These are phyloP conservation scores for Colletotrichum acutatum DNA, from an alignment of 2,329 filamentous ascomycete genomes.

Conservation along the genomic window DNA sequence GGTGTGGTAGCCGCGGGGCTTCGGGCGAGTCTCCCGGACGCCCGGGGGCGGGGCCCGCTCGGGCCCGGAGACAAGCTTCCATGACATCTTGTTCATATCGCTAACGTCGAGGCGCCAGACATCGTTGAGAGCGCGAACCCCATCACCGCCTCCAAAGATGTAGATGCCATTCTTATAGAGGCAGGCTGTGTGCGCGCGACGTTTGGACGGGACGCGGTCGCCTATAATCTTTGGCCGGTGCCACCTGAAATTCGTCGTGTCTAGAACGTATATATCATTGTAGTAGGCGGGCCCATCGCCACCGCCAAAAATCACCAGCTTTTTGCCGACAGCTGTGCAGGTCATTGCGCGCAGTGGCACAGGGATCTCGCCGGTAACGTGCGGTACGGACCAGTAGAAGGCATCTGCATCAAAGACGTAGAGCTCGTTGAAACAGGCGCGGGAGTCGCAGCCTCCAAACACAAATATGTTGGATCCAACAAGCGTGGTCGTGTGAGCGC, in stretches of 20 bases:
- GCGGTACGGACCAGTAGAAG: conserved; percentile 76
- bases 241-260: conserved; percentile 77
- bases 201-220: conserved; percentile 68
- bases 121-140: conserved; percentile 76
- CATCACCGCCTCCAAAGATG: conserved; percentile 78
- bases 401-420: conserved; percentile 77
- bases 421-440: conserved; percentile 75
- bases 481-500: conserved; percentile 75
- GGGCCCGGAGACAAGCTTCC: conserved; percentile 70
- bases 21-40: conserved; percentile 59
- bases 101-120: conserved; percentile 78
- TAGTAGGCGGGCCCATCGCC: conserved; percentile 78
- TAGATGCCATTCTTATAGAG: conserved; percentile 78
- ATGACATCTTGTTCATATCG: conserved; percentile 74
- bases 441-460: conserved; percentile 75
- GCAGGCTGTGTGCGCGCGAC: conserved; percentile 77
- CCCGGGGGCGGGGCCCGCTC: conserved; percentile 43
- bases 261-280: conserved; percentile 78
- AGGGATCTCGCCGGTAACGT: conserved; percentile 72
- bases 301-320: conserved; percentile 76
- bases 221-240: conserved; percentile 69
- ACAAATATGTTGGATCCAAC: conserved; percentile 75
- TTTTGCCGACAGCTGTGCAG: conserved; percentile 77
- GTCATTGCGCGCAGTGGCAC: conserved; percentile 77
- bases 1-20: conserved; percentile 76